Evolutionary conservation across 169 alveolate species (phyloP), one percentile per base, ranked within the genome.

Genomic region (Eimeria falciformis): DNA sequence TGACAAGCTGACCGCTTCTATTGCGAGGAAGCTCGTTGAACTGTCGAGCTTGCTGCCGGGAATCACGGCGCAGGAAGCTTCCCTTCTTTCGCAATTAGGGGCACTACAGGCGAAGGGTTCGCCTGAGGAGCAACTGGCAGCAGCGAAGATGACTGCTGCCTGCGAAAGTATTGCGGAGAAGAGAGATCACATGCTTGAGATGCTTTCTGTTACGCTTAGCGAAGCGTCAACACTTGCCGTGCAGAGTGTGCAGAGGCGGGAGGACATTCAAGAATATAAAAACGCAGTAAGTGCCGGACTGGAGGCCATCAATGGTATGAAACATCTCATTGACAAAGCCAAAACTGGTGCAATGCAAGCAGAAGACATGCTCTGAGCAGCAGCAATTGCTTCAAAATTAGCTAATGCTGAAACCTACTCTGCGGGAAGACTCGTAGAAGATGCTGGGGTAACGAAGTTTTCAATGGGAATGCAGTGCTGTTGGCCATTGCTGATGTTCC

Each of bases 201-300:
- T 50, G 45, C 85, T 75, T 21, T 23, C 5, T 3, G 43, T 27
- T 4, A 21, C 85, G 37, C 66, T 46, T 11, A 29, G 7, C 23
- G 85, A 75, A 5, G 12, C n/a, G 12, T n/a, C 73, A 14, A 14
- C 29, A 7, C 37, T 29, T 62, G 29, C 73, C 7, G 40, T 25
- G 0, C 66, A 43, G n/a, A 65, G 66, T 45, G 85, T 65, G n/a
- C 66, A 43, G n/a, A 43, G 46, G 66, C 85, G 46, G 21, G 33
- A 40, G 46, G 21, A 29, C 29, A 14, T 43, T 5, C 27, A 75
- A 21, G 21, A 27, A n/a, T 75, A 14, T n/a, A 14, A 21, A 7
- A 65, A 75, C 56, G 85, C 85, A 45, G 65, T 47, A 75, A 47
- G 66, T 7, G 46, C 21, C 56, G 65, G 33, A 2, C 25, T 43